Evolutionary conservation across 441 rosid species (phyloP), one percentile per base, ranked within the genome.

Genomic region (Viola pubescens): DNA sequence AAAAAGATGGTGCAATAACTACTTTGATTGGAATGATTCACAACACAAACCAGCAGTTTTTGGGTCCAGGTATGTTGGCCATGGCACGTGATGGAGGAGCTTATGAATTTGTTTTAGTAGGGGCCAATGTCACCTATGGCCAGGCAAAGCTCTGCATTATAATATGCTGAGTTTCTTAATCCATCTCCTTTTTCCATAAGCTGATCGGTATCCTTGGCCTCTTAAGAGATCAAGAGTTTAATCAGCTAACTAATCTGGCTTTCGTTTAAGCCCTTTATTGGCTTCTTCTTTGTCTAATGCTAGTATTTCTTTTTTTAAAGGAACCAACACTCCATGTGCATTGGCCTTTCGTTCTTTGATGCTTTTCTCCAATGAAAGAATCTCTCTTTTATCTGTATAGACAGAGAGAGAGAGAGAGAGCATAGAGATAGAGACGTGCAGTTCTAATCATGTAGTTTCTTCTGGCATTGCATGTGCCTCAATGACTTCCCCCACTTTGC

Each of bases 381-480:
- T 79, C 73, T 58, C 46, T 64, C 72, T 52, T 73, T 70, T 66
- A 34, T 65, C 74, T 43, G 55, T 45, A 51, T 49, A 7, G 44
- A 9, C 46, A 39, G 42, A 43, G 2, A 52, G 9, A 45, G 62
- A 60, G 62, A 69, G 54, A 66, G 62, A 61, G 48, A 64, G 19
- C 19, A 16, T 16, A 16, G 19, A 16, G 19, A 16, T 16, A 16
- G 19, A 16, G 71, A 58, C 56, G 59, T 73, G 73, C 71, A 66
- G 65, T 68, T 70, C 62, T 64, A 78, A 82, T 79, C 78, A 80
- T 80, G 80, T 77, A 77, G 70, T 39, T 75, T 73, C 81, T 62
- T 67, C 82, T 83, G 84, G 69, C 83, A 78, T 9, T 75, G 52
- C 87, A 86, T 86, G 87, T 86, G 92, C 81, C 6, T 75, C 84